These are phyloP conservation scores for Macrophomina phaseolina DNA, from an alignment of 2,329 filamentous ascomycete species.

Conservation along the genomic window DNA sequence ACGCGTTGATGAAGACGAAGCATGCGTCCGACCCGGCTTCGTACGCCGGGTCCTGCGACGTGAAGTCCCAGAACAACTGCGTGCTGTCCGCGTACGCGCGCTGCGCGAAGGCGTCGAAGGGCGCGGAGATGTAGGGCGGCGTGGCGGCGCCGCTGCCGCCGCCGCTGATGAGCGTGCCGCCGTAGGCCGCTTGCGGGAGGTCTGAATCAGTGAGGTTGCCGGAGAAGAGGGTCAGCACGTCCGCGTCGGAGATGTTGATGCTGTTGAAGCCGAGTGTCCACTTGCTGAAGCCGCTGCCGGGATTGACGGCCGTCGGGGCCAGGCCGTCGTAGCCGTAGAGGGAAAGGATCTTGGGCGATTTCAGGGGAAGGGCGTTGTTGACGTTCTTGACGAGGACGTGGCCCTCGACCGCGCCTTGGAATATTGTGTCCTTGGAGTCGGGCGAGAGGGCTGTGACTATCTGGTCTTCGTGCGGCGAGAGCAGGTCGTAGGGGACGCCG, in stretches of 20 bases:
- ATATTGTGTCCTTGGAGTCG: neutral
- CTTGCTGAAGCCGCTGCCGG: neutral
- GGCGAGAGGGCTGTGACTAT: constrained; percentile 38
- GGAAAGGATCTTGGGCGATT: constrained; percentile 30
- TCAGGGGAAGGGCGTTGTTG: constrained; percentile 74
- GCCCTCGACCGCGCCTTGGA: constrained; percentile 51
- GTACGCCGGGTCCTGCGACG: constrained; percentile 56
- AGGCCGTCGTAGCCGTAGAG: constrained; percentile 8
- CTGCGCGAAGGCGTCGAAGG: constrained; percentile 67
- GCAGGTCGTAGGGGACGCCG: constrained; percentile 43
- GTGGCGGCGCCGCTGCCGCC: constrained; percentile 91
- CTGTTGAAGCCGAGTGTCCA: neutral
- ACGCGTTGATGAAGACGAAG: constrained; percentile 56
- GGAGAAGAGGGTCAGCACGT: neutral
- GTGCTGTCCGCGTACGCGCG: constrained; percentile 64
- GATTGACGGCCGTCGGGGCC: neutral
- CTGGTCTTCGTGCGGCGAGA: constrained; percentile 44
- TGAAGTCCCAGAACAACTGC: constrained; percentile 10
- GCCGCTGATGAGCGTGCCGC: constrained; percentile 73
- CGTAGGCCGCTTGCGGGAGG: constrained; percentile 8
- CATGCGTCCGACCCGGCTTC: constrained; percentile 44
- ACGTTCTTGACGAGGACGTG: constrained; percentile 67
- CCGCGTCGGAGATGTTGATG: neutral
- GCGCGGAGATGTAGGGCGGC: constrained; percentile 81
- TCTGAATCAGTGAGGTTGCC: neutral